Percentiles rank a stretch among this genome's conserved stretches.
phyloP scores from a whole-genome alignment of 306 rosid genomes.

The Psophocarpus tetragonolobus region DNA sequence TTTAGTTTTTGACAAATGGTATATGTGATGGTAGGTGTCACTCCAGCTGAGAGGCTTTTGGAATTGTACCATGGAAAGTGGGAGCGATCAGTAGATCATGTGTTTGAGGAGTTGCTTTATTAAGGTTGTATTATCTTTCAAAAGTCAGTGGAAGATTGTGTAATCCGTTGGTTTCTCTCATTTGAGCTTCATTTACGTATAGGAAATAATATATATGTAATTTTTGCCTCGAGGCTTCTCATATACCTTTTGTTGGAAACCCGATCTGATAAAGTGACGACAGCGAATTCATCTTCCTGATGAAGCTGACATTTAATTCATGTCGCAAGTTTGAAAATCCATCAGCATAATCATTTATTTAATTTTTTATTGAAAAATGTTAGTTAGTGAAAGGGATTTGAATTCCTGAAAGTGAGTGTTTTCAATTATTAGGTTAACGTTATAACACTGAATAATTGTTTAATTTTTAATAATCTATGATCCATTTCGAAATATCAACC shows the following conservation, averaged over 20 bases:
- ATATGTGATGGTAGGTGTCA: conserved; percentile 61
- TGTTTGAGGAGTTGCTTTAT: conserved; percentile 86
- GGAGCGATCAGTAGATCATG: conserved; percentile 83
- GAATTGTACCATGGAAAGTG: conserved; percentile 81
- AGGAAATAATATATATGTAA: conserved; percentile 46
- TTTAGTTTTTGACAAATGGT: not conserved
- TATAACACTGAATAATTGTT: too few species aligned
- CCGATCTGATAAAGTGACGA: too few species aligned
- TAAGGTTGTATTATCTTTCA: conserved; percentile 47
- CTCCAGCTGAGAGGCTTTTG: conserved; percentile 92
- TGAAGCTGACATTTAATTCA: conserved; percentile 29
- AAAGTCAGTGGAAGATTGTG: conserved; percentile 37
- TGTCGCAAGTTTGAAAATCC: conserved; percentile 19
- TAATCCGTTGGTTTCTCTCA: conserved; percentile 37
- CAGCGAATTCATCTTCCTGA: too few species aligned
- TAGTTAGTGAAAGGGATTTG: too few species aligned
- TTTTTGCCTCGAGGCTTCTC: conserved; percentile 40
- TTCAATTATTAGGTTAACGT: too few species aligned
- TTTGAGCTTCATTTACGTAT: conserved; percentile 33
- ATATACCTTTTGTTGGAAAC: conserved; percentile 24
- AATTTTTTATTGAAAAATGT: too few species aligned
- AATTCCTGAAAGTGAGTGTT: too few species aligned
- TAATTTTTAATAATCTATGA: not conserved
- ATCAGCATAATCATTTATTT: not conserved
- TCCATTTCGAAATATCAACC: conserved; percentile 11